Evolutionary conservation across 1,284 basidiomycete genomes (phyloP), one percentile per base, ranked within the genome.

Genomic region (Cutaneotrichosporon cutaneum): DNA sequence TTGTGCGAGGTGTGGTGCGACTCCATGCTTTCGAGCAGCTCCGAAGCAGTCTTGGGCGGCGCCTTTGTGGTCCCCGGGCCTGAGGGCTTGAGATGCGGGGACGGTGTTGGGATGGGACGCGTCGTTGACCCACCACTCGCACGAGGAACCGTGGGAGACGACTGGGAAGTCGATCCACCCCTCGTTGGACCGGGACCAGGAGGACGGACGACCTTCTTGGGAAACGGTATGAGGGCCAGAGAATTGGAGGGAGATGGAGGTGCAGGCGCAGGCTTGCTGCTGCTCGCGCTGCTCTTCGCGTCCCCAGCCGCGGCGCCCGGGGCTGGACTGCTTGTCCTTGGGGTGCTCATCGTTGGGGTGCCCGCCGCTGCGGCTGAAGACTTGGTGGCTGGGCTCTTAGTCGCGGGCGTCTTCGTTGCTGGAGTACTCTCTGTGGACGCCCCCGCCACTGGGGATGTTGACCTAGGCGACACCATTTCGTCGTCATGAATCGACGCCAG

Each of bases 21-120:
- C 59, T 66, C 64, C 24, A 59, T 57, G 21, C 48, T 30, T 59
- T 66, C 61, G 27, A 66, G 64, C 21, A 66, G 56, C 59, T 66
- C 61, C 18, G 56, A 58, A 10, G 64, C 64, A n/a, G 61, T 66
- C 54, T 48, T 62, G 22, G 58, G 58, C 56, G 47, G 47, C n/a
- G 48, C 50, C 14, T n/a, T 36, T 4, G 16, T 16, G 1, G 16
- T 14, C 0, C 32, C n/a, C 9, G n/a, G 24, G 3, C 26, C 58
- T 4, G 13, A 10, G 11, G 33, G 22, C 33, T 57, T 48, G 45
- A 57, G 45, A 8, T 32, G 32, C 33, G 56, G 54, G 14, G 54
- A 56, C 10, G 54, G 26, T 1, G 39, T n/a, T 3, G 58, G 9
- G 16, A 36, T 7, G n/a, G 32, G 22, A 16, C 51, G 52, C 24